Conservation (phyloP, 1,284 basidiomycete genomes). For the Athelia psychrophila region DNA sequence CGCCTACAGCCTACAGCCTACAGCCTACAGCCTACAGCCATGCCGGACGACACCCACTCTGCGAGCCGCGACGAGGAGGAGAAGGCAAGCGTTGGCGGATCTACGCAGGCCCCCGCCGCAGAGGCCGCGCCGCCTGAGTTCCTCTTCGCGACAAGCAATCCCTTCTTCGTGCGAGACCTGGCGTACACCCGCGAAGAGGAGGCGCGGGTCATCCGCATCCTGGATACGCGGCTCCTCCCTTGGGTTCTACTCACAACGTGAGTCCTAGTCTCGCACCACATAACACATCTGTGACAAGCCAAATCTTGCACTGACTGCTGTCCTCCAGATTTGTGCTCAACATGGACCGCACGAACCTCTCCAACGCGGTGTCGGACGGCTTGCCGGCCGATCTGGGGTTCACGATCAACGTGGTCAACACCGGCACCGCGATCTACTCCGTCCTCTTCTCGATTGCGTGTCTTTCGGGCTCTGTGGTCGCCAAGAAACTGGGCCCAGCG, state of each 20-base stretch:
- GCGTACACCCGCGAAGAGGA: constrained; percentile 30
- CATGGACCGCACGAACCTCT: constrained; percentile 37
- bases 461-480: constrained; percentile 31
- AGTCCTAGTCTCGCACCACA: too few species aligned
- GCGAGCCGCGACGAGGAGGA: too few species aligned
- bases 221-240: constrained; percentile 31
- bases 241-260: constrained; percentile 33
- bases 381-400: constrained; percentile 34
- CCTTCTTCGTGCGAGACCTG: constrained; percentile 24
- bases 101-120: too few species aligned
- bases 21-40: too few species aligned
- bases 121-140: too few species aligned
- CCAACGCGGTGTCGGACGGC: constrained; percentile 36
- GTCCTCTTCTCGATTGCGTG: constrained; percentile 30
- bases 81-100: too few species aligned
- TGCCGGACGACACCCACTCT: too few species aligned
- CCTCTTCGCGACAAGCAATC: constrained; percentile 4
- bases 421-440: constrained; percentile 30
- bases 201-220: constrained; percentile 25
- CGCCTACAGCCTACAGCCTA: too few species aligned
- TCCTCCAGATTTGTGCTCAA: constrained; percentile 30
- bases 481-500: constrained; percentile 34
- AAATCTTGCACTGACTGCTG: too few species aligned
- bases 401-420: constrained; percentile 34
- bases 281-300: too few species aligned